Conservation (phyloP, 1,284 basidiomycete genomes). For the Microbotryomycetes sp. region DNA sequence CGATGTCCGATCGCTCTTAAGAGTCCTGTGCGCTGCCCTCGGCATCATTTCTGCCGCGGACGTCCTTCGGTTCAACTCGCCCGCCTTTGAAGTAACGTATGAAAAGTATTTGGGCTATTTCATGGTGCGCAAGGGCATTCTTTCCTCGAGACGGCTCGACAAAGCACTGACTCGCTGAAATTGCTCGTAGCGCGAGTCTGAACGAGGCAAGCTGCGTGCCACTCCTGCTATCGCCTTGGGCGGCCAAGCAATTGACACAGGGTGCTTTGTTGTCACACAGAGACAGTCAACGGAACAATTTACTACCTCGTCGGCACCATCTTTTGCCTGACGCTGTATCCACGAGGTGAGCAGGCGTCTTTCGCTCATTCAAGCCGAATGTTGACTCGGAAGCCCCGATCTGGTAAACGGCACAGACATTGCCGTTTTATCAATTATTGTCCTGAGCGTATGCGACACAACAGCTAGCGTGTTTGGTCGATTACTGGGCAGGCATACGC, state of each 20-base stretch:
- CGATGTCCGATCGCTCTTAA: slow-evolving; percentile 51
- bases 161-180: slow-evolving; percentile 45
- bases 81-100: slow-evolving; percentile 64
- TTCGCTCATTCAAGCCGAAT: not conserved
- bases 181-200: slow-evolving; percentile 40
- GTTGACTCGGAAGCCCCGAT: not conserved
- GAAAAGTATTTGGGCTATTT: slow-evolving; percentile 74
- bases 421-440: slow-evolving; percentile 77
- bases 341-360: slow-evolving; percentile 45
- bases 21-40: slow-evolving; percentile 59
- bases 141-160: slow-evolving; percentile 53
- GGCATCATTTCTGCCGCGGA: slow-evolving; percentile 68
- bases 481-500: slow-evolving; percentile 68
- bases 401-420: slow-evolving; percentile 61
- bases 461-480: slow-evolving; percentile 88
- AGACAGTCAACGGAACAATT: slow-evolving; percentile 60
- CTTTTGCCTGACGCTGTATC: slow-evolving; percentile 68
- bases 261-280: slow-evolving; percentile 10
- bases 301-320: slow-evolving; percentile 94
- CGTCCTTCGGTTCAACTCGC: slow-evolving; percentile 63
- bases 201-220: slow-evolving; percentile 47
- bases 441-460: slow-evolving; percentile 95
- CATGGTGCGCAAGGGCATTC: slow-evolving; percentile 50
- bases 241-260: not conserved
- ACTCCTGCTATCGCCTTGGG: not conserved